Conservation (phyloP, 176 grass and related monocot genomes). For the Guadua angustifolia region DNA sequence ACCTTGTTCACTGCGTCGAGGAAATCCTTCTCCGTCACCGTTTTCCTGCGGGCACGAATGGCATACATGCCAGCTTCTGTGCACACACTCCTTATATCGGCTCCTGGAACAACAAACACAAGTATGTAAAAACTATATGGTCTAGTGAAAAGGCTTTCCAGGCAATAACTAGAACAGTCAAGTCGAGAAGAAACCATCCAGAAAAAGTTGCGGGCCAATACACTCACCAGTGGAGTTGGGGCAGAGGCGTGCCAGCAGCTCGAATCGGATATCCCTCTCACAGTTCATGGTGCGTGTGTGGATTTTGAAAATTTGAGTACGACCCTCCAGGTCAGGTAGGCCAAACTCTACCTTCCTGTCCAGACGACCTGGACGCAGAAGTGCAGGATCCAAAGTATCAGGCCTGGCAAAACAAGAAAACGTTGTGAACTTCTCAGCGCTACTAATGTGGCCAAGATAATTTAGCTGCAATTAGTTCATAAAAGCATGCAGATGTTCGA, state of each 20-base stretch:
- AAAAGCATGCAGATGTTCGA: background rate
- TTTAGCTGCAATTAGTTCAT: background rate
- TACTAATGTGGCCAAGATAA: slow-evolving; percentile 6
- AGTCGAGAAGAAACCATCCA: background rate
- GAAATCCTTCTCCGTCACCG: slow-evolving; percentile 90
- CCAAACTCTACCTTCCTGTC: slow-evolving; percentile 94
- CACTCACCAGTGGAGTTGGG: slow-evolving; percentile 87
- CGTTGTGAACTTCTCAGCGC: background rate
- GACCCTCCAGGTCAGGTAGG: slow-evolving; percentile 80
- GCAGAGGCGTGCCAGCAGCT: slow-evolving; percentile 92
- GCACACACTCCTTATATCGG: slow-evolving; percentile 91
- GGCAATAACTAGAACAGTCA: background rate
- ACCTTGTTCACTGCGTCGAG: slow-evolving; percentile 91
- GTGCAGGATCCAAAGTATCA: slow-evolving; percentile 84
- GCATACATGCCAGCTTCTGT: slow-evolving; percentile 93
- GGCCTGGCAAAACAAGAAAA: slow-evolving; percentile 52
- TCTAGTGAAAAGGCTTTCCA: background rate
- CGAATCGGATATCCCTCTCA: slow-evolving; percentile 86
- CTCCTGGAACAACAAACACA: slow-evolving; percentile 46
- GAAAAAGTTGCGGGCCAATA: background rate
- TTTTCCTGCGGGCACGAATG: slow-evolving; percentile 85
- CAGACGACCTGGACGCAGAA: slow-evolving; percentile 84
- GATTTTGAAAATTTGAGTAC: slow-evolving; percentile 97
- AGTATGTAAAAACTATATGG: background rate
- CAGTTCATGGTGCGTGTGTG: slow-evolving; percentile 93